A percentile compares a stretch with the other conserved stretches of the same genome.
Evolutionary conservation across 2,329 filamentous ascomycete species (phyloP).

Genomic region (Alternaria gansuensis): DNA sequence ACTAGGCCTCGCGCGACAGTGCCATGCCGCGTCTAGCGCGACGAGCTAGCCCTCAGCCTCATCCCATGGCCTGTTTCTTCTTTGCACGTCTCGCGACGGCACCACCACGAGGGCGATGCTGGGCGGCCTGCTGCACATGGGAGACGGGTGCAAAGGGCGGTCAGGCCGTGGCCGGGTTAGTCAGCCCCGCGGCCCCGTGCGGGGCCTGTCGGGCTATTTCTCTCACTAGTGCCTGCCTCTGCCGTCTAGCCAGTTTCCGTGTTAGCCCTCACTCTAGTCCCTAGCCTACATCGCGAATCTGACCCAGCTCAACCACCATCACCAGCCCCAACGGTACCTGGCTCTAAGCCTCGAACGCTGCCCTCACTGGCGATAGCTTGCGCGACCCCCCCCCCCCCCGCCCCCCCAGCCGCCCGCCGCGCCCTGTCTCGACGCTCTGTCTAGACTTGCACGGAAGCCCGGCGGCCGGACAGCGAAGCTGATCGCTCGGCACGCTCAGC

Average conservation of each 20-base stretch:
- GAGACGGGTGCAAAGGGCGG: constrained; percentile 23
- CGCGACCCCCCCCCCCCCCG: too few relatives aligned
- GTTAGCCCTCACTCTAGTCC: constrained; percentile 38
- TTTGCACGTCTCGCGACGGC: constrained; percentile 34
- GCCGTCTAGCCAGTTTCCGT: constrained; percentile 49
- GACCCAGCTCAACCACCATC: constrained; percentile 37
- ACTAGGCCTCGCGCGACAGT: constrained; percentile 32
- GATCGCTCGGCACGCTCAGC: constrained; percentile 51
- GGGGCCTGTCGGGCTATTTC: constrained; percentile 25
- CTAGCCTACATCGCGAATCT: constrained; percentile 53
- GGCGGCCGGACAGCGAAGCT: constrained; percentile 46
- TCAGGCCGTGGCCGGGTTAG: constrained; percentile 29
- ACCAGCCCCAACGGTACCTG: constrained; percentile 35
- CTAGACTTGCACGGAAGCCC: constrained; percentile 36
- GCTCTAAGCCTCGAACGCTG: constrained; percentile 43
- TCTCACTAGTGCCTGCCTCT: constrained; percentile 32
- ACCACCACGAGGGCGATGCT: constrained; percentile 17
- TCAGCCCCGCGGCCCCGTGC: constrained; percentile 21
- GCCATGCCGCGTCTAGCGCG: constrained; percentile 41
- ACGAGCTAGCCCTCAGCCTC: constrained; percentile 43
- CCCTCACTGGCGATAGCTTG: constrained; percentile 34
- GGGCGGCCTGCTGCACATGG: constrained; percentile 8
- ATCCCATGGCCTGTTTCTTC: constrained; percentile 38
- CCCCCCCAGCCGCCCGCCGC: too few relatives aligned
- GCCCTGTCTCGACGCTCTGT: constrained; percentile 14